Conservation (phyloP, 495 filamentous ascomycete genomes). For the Xylaria curta region DNA sequence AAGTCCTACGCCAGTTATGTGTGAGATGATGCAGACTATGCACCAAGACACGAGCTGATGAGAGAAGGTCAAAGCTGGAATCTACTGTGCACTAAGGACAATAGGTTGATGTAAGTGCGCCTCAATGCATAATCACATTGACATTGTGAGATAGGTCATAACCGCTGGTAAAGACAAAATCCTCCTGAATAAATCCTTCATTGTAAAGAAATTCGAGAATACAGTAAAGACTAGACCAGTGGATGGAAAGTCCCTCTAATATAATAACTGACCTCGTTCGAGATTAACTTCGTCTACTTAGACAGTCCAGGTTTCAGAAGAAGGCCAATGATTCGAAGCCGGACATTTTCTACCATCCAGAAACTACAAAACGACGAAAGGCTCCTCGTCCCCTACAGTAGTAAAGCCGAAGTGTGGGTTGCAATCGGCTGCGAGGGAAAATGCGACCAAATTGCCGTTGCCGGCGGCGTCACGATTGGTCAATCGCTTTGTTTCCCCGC, state of each 20-base stretch:
- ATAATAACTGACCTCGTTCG: neutral
- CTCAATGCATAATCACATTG: neutral
- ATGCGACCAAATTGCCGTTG: neutral
- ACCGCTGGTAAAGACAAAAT: neutral
- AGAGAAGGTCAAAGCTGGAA: neutral
- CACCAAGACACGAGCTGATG: constrained; percentile 14
- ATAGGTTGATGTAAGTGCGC: constrained; percentile 12
- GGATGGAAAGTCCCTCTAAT: neutral
- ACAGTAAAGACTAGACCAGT: neutral
- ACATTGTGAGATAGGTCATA: neutral
- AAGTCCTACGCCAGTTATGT: constrained; percentile 2
- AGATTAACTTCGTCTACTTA: neutral
- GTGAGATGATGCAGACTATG: neutral
- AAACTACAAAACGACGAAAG: neutral
- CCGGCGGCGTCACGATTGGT: neutral
- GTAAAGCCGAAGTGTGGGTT: neutral
- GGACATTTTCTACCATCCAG: neutral
- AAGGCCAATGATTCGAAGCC: neutral
- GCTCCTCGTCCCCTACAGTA: neutral
- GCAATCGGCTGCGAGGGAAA: neutral
- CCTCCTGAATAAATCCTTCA: no score
- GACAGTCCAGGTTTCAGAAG: neutral
- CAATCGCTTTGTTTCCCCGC: neutral
- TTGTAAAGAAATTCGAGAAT: neutral
- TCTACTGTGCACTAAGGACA: constrained; percentile 5